phyloP scores from a whole-genome alignment of 129 eudicot genomes.

The Centrapalus pauciflorus region DNA sequence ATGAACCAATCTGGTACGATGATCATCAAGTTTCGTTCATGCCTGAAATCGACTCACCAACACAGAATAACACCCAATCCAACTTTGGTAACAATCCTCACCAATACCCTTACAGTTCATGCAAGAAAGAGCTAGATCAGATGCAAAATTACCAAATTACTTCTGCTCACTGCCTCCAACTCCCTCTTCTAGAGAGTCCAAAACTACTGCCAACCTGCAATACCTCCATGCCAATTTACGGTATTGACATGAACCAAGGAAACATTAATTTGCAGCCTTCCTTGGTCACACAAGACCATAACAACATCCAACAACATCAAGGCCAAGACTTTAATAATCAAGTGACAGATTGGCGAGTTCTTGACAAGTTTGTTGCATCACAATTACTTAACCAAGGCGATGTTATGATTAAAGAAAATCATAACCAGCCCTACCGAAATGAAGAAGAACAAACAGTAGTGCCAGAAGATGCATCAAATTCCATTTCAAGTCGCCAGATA shows the following conservation, averaged over 20 bases:
- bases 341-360: conserved; percentile 72
- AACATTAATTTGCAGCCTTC: conserved; percentile 22
- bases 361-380: conserved; percentile 76
- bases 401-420: conserved; percentile 28
- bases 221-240: conserved; percentile 23
- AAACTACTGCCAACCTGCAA: conserved; percentile 24
- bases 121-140: conserved; percentile 38
- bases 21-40: conserved; percentile 55
- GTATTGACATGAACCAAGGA: conserved; percentile 24
- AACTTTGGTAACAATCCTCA: conserved; percentile 6
- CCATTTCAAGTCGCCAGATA: conserved; percentile 48
- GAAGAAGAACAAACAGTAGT: conserved; percentile 1
- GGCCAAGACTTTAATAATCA: conserved; percentile 26
- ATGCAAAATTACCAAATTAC: conserved; percentile 30
- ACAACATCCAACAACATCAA: conserved; percentile 1
- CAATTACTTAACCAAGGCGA: conserved; percentile 64
- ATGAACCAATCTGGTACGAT: conserved; percentile 60
- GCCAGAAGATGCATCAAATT: conserved; percentile 42
- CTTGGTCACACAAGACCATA: not conserved
- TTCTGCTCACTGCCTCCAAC: conserved; percentile 39
- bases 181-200: conserved; percentile 52
- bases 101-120: conserved; percentile 13
- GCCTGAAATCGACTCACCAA: conserved; percentile 48
- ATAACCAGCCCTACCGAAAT: conserved; percentile 8
- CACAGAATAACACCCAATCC: conserved; percentile 28